phyloP scores from a whole-genome alignment of 768 basidiomycete species.

The Russula emetica region DNA sequence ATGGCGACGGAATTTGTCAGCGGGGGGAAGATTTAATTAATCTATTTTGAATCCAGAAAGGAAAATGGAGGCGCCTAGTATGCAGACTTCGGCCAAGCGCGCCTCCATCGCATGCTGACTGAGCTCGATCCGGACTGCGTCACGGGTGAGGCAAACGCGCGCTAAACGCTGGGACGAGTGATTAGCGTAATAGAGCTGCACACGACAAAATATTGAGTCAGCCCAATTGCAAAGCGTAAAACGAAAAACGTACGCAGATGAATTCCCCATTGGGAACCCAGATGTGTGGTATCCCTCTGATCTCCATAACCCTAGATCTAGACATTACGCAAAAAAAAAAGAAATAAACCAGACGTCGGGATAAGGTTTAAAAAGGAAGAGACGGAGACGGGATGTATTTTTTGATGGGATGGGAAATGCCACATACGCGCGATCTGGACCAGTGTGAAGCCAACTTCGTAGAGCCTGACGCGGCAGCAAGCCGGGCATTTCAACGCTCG shows the following conservation, averaged over 20 bases:
- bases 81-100: constrained; percentile 23
- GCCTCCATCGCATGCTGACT: constrained; percentile 25
- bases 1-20: neutral
- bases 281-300: constrained; percentile 22
- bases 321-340: neutral
- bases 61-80: constrained; percentile 28
- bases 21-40: neutral
- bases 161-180: constrained; percentile 10
- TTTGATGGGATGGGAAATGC: too few relatives aligned
- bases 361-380: neutral
- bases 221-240: neutral
- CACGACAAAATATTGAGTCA: neutral
- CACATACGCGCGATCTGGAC: constrained; percentile 24
- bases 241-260: constrained; percentile 22
- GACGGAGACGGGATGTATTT: too few relatives aligned
- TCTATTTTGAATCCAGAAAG: constrained; percentile 26
- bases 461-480: constrained; percentile 20
- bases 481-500: constrained; percentile 27
- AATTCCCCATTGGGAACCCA: constrained; percentile 26
- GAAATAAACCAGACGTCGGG: neutral
- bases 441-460: constrained; percentile 23
- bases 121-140: constrained; percentile 25
- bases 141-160: constrained; percentile 14
- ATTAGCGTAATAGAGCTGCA: constrained; percentile 21
- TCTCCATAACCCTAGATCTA: constrained; percentile 26